Conservation (phyloP, 2,329 filamentous ascomycete genomes). For the Fusarium chaquense region DNA sequence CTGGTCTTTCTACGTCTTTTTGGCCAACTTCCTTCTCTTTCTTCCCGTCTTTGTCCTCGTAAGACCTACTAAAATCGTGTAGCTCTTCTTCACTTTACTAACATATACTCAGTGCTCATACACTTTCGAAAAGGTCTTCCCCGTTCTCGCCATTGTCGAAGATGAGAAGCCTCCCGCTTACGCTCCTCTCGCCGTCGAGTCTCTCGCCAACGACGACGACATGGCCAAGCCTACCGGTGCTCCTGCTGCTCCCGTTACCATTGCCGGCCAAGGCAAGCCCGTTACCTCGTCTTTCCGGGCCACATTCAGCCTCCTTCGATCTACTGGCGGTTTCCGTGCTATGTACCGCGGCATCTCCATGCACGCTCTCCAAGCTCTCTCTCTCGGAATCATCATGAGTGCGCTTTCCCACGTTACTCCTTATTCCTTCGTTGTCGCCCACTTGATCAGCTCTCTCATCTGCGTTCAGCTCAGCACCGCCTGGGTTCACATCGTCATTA, state of each 20-base stretch:
- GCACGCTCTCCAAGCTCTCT: slow-evolving; percentile 54
- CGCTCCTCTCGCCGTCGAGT: slow-evolving; percentile 63
- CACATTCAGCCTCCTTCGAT: slow-evolving; percentile 67
- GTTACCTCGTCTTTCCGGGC: slow-evolving; percentile 65
- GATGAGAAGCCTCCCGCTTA: slow-evolving; percentile 68
- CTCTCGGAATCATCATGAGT: slow-evolving; percentile 57
- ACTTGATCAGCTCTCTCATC: slow-evolving; percentile 64
- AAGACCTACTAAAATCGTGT: slow-evolving; percentile 32
- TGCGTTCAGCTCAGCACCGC: slow-evolving; percentile 77
- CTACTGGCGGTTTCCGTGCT: slow-evolving; percentile 72
- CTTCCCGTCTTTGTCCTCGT: slow-evolving; percentile 60
- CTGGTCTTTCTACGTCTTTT: slow-evolving; percentile 57
- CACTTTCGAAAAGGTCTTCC: slow-evolving; percentile 63
- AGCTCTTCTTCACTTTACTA: neutral
- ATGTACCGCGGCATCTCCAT: slow-evolving; percentile 75
- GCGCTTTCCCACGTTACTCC: slow-evolving; percentile 60
- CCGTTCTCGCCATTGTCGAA: slow-evolving; percentile 69
- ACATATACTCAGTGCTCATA: slow-evolving; percentile 58
- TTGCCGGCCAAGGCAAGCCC: slow-evolving; percentile 28
- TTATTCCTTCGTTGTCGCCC: slow-evolving; percentile 56
- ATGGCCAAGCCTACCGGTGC: slow-evolving; percentile 52
- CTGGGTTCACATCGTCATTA: slow-evolving; percentile 90
- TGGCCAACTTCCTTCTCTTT: slow-evolving; percentile 59
- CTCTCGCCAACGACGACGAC: slow-evolving; percentile 52
- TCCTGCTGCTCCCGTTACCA: slow-evolving; percentile 35